phyloP scores from a whole-genome alignment of 257 asterid genomes.

The Solanum chiquidenum region DNA sequence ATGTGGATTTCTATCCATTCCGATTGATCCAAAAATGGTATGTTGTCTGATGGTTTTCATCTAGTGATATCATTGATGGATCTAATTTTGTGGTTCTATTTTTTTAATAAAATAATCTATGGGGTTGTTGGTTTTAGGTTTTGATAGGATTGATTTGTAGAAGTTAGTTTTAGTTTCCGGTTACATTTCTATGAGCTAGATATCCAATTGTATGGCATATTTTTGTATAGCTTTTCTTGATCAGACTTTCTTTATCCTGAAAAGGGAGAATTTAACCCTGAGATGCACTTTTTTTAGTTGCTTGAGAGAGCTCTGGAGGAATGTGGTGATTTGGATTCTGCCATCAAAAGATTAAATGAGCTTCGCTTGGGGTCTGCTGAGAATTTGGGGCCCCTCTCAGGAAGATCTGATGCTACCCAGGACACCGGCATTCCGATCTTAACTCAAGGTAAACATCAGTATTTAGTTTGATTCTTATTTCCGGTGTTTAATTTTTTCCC shows the following conservation, averaged over 20 bases:
- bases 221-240: background rate
- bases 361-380: constrained; percentile 59
- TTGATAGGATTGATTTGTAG: background rate
- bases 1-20: background rate
- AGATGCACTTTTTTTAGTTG: constrained; percentile 38
- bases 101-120: background rate
- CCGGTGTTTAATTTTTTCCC: background rate
- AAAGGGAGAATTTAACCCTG: constrained; percentile 2
- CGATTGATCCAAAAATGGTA: background rate
- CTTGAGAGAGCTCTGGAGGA: constrained; percentile 77
- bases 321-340: constrained; percentile 69
- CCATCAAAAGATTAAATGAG: constrained; percentile 67
- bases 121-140: background rate
- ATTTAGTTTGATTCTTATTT: background rate
- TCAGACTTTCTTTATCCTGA: background rate
- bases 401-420: constrained; percentile 32
- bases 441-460: constrained; percentile 29
- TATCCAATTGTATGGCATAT: background rate
- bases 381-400: constrained; percentile 18
- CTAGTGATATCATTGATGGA: background rate
- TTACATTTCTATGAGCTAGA: background rate
- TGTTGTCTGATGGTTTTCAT: background rate
- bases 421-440: constrained; percentile 18
- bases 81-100: background rate
- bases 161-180: background rate